phyloP scores from a whole-genome alignment of 2,329 filamentous ascomycete genomes.

The Trichoderma koningii region DNA sequence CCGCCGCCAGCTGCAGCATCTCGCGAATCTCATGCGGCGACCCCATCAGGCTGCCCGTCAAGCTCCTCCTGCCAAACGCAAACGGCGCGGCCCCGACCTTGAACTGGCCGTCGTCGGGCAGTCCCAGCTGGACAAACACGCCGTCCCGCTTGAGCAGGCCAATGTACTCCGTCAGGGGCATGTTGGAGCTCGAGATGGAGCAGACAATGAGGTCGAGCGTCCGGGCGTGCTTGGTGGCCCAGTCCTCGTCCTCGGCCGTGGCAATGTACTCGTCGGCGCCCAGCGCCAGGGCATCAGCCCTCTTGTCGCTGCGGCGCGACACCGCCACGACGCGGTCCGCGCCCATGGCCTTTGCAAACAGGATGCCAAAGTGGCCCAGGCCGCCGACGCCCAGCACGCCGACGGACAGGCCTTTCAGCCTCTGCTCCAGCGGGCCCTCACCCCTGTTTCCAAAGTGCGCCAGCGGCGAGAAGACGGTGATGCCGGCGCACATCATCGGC shows the following conservation, averaged over 20 bases:
- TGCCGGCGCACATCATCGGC: constrained; percentile 70
- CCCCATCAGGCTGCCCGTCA: constrained; percentile 53
- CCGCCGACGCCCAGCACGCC: constrained; percentile 69
- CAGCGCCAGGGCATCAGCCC: constrained; percentile 55
- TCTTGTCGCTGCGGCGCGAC: constrained; percentile 55
- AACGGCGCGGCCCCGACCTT: constrained; percentile 48
- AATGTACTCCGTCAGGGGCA: constrained; percentile 66
- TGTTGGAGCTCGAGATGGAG: constrained; percentile 54
- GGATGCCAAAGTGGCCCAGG: constrained; percentile 66
- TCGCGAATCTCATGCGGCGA: constrained; percentile 58
- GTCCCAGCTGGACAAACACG: constrained; percentile 65
- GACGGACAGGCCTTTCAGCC: constrained; percentile 60
- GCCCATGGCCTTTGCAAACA: constrained; percentile 67
- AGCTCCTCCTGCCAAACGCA: constrained; percentile 41
- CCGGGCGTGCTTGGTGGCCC: constrained; percentile 53
- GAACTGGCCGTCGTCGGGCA: constrained; percentile 27
- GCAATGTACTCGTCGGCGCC: constrained; percentile 55
- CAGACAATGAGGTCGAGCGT: constrained; percentile 60
- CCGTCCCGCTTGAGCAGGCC: constrained; percentile 60
- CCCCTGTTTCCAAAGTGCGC: constrained; percentile 19
- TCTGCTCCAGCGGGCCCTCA: constrained; percentile 17
- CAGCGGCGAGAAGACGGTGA: constrained; percentile 67
- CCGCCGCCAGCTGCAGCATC: constrained; percentile 60
- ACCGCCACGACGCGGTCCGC: constrained; percentile 62
- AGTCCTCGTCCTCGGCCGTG: constrained; percentile 49